phyloP scores from a whole-genome alignment of 441 rosid species.

The Pelargonium citronellum region DNA sequence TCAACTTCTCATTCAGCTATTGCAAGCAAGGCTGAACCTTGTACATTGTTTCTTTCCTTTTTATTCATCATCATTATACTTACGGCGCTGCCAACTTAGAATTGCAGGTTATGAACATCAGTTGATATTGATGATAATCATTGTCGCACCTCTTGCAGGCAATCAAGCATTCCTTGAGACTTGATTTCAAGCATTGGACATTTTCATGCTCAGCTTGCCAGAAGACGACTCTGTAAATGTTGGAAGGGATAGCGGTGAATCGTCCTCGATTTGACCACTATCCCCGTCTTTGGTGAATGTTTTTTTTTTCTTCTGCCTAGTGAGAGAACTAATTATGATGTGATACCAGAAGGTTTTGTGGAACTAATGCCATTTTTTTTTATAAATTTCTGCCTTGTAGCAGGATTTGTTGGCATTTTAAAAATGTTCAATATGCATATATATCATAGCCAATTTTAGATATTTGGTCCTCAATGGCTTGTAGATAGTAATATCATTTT shows the following conservation, averaged over 20 bases:
- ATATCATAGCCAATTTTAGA: too few species aligned
- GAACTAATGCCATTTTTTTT: neutral
- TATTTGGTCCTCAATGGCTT: too few species aligned
- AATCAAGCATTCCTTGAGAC: neutral
- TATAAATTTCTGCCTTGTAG: neutral
- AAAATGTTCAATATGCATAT: too few species aligned
- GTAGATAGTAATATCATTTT: too few species aligned
- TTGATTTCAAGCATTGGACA: neutral
- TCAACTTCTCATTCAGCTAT: too few species aligned
- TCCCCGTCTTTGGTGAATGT: too few species aligned
- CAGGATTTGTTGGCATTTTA: too few species aligned
- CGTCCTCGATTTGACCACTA: too few species aligned
- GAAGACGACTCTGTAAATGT: neutral
- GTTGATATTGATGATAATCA: neutral
- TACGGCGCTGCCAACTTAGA: neutral
- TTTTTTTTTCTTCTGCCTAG: neutral
- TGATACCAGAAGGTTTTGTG: neutral
- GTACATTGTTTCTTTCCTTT: neutral
- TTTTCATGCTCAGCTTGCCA: neutral
- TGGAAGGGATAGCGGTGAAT: neutral
- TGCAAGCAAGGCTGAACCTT: too few species aligned
- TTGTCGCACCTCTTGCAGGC: neutral
- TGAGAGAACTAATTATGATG: neutral
- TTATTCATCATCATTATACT: neutral
- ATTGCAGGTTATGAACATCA: neutral